phyloP scores from a whole-genome alignment of 768 basidiomycete species.

The Naematelia aurantialba region DNA sequence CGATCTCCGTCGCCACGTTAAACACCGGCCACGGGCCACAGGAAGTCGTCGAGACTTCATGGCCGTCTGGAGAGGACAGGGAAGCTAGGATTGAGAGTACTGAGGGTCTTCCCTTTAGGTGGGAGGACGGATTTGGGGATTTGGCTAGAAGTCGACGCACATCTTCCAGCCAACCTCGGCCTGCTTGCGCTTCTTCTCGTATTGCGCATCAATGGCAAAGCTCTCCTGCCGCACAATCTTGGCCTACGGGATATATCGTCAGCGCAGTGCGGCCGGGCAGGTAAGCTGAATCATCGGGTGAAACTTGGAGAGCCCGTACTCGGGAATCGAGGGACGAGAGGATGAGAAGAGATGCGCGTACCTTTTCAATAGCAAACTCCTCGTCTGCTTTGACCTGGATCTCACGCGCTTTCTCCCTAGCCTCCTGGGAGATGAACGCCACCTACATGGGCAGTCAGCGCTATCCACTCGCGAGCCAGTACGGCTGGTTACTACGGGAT shows the following conservation, averaged over 20 bases:
- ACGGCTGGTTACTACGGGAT: too few relatives aligned
- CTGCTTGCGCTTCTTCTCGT: constrained; percentile 93
- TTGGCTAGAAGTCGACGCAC: constrained; percentile 54
- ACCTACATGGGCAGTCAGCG: constrained; percentile 58
- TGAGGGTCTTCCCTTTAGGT: background rate
- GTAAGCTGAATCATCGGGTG: background rate
- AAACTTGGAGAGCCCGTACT: background rate
- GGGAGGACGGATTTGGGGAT: background rate
- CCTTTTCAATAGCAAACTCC: constrained; percentile 99
- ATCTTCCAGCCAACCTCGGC: constrained; percentile 94
- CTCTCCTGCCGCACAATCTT: constrained; percentile 96
- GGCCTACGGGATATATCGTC: constrained; percentile 58
- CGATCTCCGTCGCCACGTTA: background rate
- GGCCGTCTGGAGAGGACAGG: constrained; percentile 8
- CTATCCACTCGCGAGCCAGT: background rate
- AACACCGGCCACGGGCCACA: background rate
- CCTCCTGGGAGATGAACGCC: constrained; percentile 98
- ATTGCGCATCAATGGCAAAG: constrained; percentile 85
- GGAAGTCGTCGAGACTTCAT: background rate
- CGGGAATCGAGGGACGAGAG: background rate
- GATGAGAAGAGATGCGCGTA: constrained; percentile 25
- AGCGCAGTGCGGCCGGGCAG: background rate
- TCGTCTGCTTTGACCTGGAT: constrained; percentile 97
- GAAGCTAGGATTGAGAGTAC: background rate
- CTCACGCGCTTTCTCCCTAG: constrained; percentile 93